Evolutionary conservation across 331 rosid genomes (phyloP).

Genomic region (Phaseolus coccineus): DNA sequence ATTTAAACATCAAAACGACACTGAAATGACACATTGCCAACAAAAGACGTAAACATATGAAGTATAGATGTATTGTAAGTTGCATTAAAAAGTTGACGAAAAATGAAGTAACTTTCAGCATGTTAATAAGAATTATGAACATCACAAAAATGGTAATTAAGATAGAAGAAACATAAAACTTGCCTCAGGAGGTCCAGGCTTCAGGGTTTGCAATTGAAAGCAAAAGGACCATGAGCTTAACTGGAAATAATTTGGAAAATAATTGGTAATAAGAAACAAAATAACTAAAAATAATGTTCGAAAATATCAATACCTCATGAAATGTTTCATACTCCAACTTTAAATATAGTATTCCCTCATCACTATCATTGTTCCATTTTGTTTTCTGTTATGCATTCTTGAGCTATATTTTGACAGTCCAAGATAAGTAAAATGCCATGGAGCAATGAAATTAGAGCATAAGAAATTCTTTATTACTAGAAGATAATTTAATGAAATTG

Average conservation of each 20-base stretch:
- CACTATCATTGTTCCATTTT: constrained; percentile 43
- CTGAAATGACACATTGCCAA: constrained; percentile 5
- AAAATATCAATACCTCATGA: constrained; percentile 65
- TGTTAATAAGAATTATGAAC: neutral
- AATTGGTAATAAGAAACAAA: constrained; percentile 31
- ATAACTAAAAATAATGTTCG: constrained; percentile 1
- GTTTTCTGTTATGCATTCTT: constrained; percentile 58
- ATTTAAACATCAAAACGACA: neutral
- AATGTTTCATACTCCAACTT: constrained; percentile 90
- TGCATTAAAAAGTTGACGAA: constrained; percentile 13
- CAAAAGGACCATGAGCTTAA: constrained; percentile 74
- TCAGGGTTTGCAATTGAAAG: constrained; percentile 66
- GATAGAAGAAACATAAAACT: constrained; percentile 50
- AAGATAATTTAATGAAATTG: no score
- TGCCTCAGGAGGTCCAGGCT: constrained; percentile 71
- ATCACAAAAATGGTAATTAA: neutral
- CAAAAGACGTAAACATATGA: neutral
- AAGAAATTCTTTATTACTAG: neutral
- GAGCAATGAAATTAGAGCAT: neutral
- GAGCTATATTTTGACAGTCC: constrained; percentile 55
- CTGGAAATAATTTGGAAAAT: constrained; percentile 59
- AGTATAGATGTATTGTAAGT: neutral
- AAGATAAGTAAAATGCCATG: constrained; percentile 30
- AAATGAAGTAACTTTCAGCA: constrained; percentile 2
- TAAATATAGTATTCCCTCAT: constrained; percentile 59